A percentile compares a stretch with the other conserved stretches of the same genome.
Evolutionary conservation across 257 asterid genomes (phyloP).

Genomic region (Capsicum pubescens): DNA sequence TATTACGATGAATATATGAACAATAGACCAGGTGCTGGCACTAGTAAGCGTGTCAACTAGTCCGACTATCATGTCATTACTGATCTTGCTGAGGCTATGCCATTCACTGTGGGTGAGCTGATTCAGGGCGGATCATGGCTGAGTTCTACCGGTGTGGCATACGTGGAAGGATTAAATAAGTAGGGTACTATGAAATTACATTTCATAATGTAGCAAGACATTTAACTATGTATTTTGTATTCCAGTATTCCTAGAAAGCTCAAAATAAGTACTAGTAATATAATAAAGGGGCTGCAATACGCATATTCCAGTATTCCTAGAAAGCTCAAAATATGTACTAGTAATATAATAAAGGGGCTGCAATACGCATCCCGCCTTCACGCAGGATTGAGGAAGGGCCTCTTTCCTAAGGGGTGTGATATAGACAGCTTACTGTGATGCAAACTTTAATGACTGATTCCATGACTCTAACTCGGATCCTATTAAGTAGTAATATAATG

Average conservation of each 20-base stretch:
- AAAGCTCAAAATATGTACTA: not conserved
- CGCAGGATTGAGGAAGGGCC: too few relatives aligned
- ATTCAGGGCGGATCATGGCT: slow-evolving; percentile 61
- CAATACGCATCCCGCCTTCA: too few relatives aligned
- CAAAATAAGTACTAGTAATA: not conserved
- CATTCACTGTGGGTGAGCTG: slow-evolving; percentile 53
- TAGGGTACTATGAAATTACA: not conserved
- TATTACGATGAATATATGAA: slow-evolving; percentile 62
- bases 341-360: not conserved
- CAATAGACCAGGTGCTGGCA: slow-evolving; percentile 48
- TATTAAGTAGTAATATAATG: too few relatives aligned
- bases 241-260: too few relatives aligned
- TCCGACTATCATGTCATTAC: slow-evolving; percentile 48
- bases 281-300: too few relatives aligned
- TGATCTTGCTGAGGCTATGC: slow-evolving; percentile 40
- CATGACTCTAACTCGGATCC: too few relatives aligned
- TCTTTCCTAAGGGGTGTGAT: too few relatives aligned
- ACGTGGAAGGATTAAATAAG: slow-evolving; percentile 43
- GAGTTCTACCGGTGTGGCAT: slow-evolving; percentile 52
- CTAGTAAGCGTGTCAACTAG: slow-evolving; percentile 46
- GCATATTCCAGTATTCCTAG: too few relatives aligned
- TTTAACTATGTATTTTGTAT: too few relatives aligned
- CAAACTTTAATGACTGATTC: too few relatives aligned
- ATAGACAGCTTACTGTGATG: too few relatives aligned
- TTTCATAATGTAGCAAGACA: too few relatives aligned